Base-by-base conservation (phyloP, 345 rosid genomes). In the Hibiscus trionum region DNA sequence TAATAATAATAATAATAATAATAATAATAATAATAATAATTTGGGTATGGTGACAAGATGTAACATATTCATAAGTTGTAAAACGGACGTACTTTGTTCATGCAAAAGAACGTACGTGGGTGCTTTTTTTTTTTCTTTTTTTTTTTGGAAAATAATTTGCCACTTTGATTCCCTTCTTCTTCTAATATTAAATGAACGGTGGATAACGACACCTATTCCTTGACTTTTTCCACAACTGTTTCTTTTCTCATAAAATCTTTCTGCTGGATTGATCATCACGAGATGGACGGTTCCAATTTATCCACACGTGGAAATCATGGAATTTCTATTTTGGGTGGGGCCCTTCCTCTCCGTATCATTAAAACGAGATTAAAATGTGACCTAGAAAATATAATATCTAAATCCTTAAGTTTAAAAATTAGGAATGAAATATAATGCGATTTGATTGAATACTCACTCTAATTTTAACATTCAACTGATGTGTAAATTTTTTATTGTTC, bases 271-370 rank as follows among this genome's bases (percentile, higher is more conserved):
- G 55, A 50, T 4, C 55, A 49, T 49, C 53, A 12, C n/a, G 3
- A 12, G 78, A 59, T 75, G 67, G 47, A 77, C 77, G 76, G 80
- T 26, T 19, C 14, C n/a, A 2, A 14, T 17, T 2, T 10, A 15
- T 35, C 5, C 4, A 17, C 66, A 57, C 64, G 64, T 27, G 60
- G 74, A n/a, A 4, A 19, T 7, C 15, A 46, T 3, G 7, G 37
- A 26, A 2, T 3, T 9, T 7, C 4, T 52, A 3, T 46, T 15
- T 27, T 21, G 59, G 77, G 67, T 35, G 37, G 37, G 5, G 37
- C 5, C 37, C 7, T 5, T 35, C 7, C 37, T 35, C 37, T 35
- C 37, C 37, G 5, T 35, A 35, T 35, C 69, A 58, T 69, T 59
- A 39, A 39, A 5, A 5, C 5, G 37, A 35, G 7, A 35, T 5